Evolutionary conservation across 108 stramenopile genomes (phyloP), one percentile per base, ranked within the genome.

Genomic region (Cyclotella distinguenda): DNA sequence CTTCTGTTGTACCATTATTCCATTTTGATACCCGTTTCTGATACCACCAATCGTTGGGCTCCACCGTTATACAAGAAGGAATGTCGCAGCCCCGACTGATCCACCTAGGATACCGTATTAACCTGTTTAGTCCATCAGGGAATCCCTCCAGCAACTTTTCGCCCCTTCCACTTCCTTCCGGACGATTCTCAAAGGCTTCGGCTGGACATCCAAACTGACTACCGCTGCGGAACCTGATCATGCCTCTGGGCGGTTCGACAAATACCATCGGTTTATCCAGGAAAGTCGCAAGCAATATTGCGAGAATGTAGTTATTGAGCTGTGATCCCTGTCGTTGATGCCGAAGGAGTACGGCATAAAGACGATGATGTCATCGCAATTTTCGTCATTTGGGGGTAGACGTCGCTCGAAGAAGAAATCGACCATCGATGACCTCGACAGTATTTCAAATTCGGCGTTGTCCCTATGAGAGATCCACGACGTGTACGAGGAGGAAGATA

Each of bases 271-370:
- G n/a, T 16, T n/a, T n/a, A n/a, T 45, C 44, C n/a, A 45, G 8
- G 4, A 9, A 45, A 45, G 44, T 18, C 44, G 44, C 8, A 8
- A 45, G n/a, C n/a, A 45, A 12, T 5, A 18, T 5, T 5, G 44
- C 44, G n/a, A 45, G 13, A 18, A 45, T 12, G 44, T 45, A 45
- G 44, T 18, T 16, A n/a, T 45, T 45, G 12, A 45, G 5, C n/a
- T 45, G 44, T 16, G 18, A 45, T 45, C 44, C 44, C 5, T 45
- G 44, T 16, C 44, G n/a, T 16, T 45, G 44, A n/a, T 18, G n/a
- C 15, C n/a, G n/a, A 45, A 45, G 44, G 18, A 45, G n/a, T 45
- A 45, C 4, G 44, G 44, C 44, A 45, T 45, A 18, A n/a, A 45
- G 5, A 45, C 5, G 18, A 45, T n/a, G 44, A 45, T 16, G 8